Conservation (phyloP, 1,139 yeast species). For the Kodamaea sp. region DNA sequence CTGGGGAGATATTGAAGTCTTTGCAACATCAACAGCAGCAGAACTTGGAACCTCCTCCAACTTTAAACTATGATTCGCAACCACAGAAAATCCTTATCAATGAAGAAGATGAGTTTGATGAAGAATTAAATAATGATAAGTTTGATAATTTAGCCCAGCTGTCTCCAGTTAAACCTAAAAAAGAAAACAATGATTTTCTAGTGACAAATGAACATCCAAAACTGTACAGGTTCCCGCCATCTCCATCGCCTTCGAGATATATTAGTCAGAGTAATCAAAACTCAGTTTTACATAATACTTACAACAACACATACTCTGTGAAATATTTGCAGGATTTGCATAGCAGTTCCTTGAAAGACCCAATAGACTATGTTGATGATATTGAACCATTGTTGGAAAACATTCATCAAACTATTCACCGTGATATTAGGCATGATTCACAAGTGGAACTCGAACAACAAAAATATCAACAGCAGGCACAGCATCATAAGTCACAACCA, state of each 20-base stretch:
- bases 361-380: constrained; percentile 36
- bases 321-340: constrained; percentile 42
- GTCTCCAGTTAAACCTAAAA: constrained; percentile 11
- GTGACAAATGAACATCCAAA: constrained; percentile 40
- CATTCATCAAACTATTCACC: background rate
- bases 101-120: constrained; percentile 30
- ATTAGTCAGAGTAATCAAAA: constrained; percentile 9
- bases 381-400: constrained; percentile 35
- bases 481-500: background rate
- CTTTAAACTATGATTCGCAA: constrained; percentile 19
- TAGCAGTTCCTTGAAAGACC: constrained; percentile 10
- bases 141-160: constrained; percentile 6
- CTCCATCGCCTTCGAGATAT: constrained; percentile 23
- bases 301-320: constrained; percentile 35
- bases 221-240: constrained; percentile 50
- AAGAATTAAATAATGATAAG: constrained; percentile 11
- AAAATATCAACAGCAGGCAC: constrained; percentile 3
- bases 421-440: constrained; percentile 1
- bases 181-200: constrained; percentile 11
- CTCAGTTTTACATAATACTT: constrained; percentile 7
- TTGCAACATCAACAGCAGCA: constrained; percentile 9
- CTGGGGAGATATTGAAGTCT: constrained; percentile 33
- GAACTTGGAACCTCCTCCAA: constrained; percentile 10
- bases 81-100: constrained; percentile 19
- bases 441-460: constrained; percentile 8